Evolutionary conservation across 2,329 filamentous ascomycete species (phyloP), one percentile per base, ranked within the genome.

Genomic region (Microdochium bolleyi): DNA sequence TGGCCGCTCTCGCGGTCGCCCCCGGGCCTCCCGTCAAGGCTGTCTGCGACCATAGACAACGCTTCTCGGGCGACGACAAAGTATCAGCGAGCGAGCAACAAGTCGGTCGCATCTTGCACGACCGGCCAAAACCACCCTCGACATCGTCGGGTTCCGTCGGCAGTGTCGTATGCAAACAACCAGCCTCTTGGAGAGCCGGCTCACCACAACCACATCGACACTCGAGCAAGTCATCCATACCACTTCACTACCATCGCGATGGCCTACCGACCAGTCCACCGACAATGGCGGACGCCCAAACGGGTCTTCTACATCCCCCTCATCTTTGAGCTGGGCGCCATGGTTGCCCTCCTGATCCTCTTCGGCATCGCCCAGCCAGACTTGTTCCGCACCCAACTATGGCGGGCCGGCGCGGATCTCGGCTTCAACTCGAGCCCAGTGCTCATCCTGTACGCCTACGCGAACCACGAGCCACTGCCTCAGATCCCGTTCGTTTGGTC

Each of bases 291-390:
- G 69, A 76, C 70, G 70, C 79, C 67, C 67, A 77, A 66, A 68
- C 81, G 67, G 63, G 83, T 78, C 74, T 85, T 71, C 76, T 81
- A 68, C 63, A 46, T 46, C 41, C 41, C 41, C 41, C 73, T 88
- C 57, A 80, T 92, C 73, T 62, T 80, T 50, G 88, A 92, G 70
- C 76, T 92, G 51, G 69, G 72, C 37, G 78, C 84, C 57, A 80
- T 84, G 24, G 74, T 92, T 53, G 78, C 83, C 16, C 71, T 80
- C 50, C 77, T 92, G 57, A 78, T 87, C 37, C 76, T 92, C 51
- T 88, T 87, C 64, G 87, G 83, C 59, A 82, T 92, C 61, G 80
- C 87, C 32, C 83, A 87, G 59, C 87, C 88, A 16, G 79, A 91
- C 65, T 75, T 84, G 52, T 92, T 85, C 67, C 82, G 88, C 49